Base-by-base conservation (phyloP, 2,329 filamentous ascomycete species). In the Alternaria infectoria region DNA sequence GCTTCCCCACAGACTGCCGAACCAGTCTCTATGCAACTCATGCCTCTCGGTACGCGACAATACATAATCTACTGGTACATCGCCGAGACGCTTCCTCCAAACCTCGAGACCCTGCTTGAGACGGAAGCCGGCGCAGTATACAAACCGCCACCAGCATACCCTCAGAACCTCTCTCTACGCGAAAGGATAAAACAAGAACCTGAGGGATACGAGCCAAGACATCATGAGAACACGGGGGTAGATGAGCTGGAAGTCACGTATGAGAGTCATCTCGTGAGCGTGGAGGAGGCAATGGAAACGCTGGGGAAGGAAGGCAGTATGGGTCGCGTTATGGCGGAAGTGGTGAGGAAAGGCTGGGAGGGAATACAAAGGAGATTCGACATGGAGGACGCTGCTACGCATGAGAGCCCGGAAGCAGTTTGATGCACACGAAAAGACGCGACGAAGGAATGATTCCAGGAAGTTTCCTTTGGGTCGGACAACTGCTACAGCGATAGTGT, bases 31-130 rank as follows among this genome's bases (percentile, higher is more conserved):
- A 82, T 81, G 61, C 80, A 85, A 64, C 55, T 85, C 40, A 62
- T 83, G 57, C 82, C 82, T 2, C 55, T 82, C 47, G 70, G 62
- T 3, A 57, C 68, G 3, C 72, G 65, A 19, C 83, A 84, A 67
- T 85, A 85, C 59, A 66, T 84, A 10, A 70, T 84, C 5, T 83
- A 80, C 65, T 84, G 83, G 83, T 84, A 83, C 65, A 76, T 82
- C 32, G 81, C 81, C 3, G 83, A 85, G 65, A 84, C 82, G 1
- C 69, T 85, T 5, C 81, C 83, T 2, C 81, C 81, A 3, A 67
- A 69, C 8, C 57, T 80, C 5, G 79, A 81, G 59, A 63, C 57
- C 15, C 70, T 69, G 26, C 64, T 76, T 2, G 68, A 69, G 21
- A 69, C 70, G 4, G 58, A 71, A 28, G 59, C 64, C 3, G 70